Evolutionary conservation across 1,284 basidiomycete species (phyloP), one percentile per base, ranked within the genome.

Genomic region (Chalciporus piperatoides): DNA sequence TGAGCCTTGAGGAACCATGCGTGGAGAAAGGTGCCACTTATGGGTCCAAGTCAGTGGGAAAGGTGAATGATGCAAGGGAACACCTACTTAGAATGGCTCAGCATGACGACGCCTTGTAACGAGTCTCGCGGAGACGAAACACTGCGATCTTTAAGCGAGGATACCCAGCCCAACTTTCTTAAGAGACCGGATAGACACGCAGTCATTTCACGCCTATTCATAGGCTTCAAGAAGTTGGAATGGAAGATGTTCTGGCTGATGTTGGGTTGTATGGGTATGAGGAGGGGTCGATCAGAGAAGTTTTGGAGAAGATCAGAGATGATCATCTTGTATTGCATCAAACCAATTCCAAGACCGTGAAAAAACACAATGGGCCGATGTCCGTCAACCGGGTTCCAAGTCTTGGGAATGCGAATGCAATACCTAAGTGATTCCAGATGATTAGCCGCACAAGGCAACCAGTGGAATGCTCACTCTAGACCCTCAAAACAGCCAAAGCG

Each of bases 61-160:
- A 23, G 24, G 32, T 44, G 30, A 38, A n/a, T 32, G 48, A 42
- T 4, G 45, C 15, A 33, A 11, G 40, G 12, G 40, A 48, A 4
- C 68, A 25, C 82, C 46, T 56, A 89, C 86, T 95, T 94, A 46
- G 91, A 95, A 68, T 96, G 93, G 64, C 89, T 92, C 48, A 96
- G 57, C 59, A 96, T 68, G 0, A 83, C 86, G 15, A 94, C 73
- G 4, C 90, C 89, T 47, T 45, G 52, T 10, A 48, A 41, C n/a
- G 0, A 25, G 21, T 14, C 19, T 19, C 28, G 28, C 35, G 23
- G 21, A 30, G 59, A 48, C 21, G 48, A 46, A 33, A 36, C 32
- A 32, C 27, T 23, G 44, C 30, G 51, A 42, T 61, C 56, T 17
- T 64, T 54, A 2, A 55, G 48, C n/a, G 57, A 50, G 32, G 63